Percentiles rank a stretch among this genome's conserved stretches.
Evolutionary conservation across 352 stramenopile species (phyloP).

Genomic region (Pythium pectinolyticum): DNA sequence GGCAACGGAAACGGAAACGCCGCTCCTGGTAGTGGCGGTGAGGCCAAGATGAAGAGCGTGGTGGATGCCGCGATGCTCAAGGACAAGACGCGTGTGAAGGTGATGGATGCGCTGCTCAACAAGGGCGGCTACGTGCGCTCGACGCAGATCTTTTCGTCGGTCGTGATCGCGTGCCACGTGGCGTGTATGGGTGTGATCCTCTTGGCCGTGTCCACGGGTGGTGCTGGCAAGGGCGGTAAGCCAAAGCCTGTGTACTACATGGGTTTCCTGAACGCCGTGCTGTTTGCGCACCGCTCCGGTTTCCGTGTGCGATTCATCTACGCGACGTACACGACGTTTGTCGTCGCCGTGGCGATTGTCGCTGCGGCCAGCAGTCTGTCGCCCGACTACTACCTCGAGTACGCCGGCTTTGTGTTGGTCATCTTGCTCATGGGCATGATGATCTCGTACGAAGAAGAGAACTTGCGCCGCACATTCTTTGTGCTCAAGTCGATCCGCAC

Average conservation of each 20-base stretch:
- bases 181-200: conserved; percentile 72
- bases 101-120: conserved; percentile 61
- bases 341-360: conserved; percentile 63
- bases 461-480: conserved; percentile 74
- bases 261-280: conserved; percentile 78
- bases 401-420: conserved; percentile 62
- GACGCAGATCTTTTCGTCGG: conserved; percentile 70
- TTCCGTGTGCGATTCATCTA: conserved; percentile 84
- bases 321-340: conserved; percentile 67
- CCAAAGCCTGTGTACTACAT: conserved; percentile 83
- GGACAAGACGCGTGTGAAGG: conserved; percentile 48
- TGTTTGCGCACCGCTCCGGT: conserved; percentile 74
- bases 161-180: conserved; percentile 72
- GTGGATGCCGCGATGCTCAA: conserved; percentile 48
- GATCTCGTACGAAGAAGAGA: conserved; percentile 84
- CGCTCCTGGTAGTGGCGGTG: no score
- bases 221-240: conserved; percentile 36
- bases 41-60: conserved; percentile 43
- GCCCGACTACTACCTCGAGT: conserved; percentile 65
- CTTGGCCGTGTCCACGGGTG: conserved; percentile 57
- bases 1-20: no score
- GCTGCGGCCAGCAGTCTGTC: conserved; percentile 55
- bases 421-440: conserved; percentile 82
- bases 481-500: conserved; percentile 81
- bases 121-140: conserved; percentile 82